Evolutionary conservation across 805 yeast genomes (phyloP).

Genomic region (Saccharomycopsis malanga): DNA sequence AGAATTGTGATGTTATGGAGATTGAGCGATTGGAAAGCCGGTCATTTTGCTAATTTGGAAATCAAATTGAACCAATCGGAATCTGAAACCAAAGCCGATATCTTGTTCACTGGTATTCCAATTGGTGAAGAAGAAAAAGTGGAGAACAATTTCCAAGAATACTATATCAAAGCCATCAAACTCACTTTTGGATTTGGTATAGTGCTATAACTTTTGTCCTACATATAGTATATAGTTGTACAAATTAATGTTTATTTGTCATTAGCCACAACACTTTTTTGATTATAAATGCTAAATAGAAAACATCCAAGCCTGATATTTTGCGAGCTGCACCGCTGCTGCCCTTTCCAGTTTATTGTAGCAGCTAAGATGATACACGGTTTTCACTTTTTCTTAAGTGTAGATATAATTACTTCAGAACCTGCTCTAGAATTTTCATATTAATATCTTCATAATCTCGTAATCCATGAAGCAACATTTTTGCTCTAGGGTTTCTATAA

Average conservation of each 20-base stretch:
- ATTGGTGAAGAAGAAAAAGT: conserved; percentile 92
- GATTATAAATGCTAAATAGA: no score
- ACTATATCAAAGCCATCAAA: conserved; percentile 84
- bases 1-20: conserved; percentile 78
- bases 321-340: no score
- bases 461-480: conserved; percentile 11
- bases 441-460: conserved; percentile 11
- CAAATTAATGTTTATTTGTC: no score
- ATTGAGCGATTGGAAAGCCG: conserved; percentile 80
- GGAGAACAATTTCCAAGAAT: conserved; percentile 76
- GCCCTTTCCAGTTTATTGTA: no score
- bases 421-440: conserved; percentile 8
- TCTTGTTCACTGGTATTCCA: conserved; percentile 83
- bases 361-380: no score
- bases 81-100: conserved; percentile 77
- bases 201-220: conserved; percentile 47
- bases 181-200: conserved; percentile 93
- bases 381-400: no score
- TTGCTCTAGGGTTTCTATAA: conserved; percentile 12
- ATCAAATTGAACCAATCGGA: conserved; percentile 68
- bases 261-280: no score
- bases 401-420: no score
- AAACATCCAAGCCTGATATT: no score
- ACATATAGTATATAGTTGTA: background rate
- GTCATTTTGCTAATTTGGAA: conserved; percentile 64